Base-by-base conservation (phyloP, 176 grass and related monocot genomes). In the Oropetium thomaeum region DNA sequence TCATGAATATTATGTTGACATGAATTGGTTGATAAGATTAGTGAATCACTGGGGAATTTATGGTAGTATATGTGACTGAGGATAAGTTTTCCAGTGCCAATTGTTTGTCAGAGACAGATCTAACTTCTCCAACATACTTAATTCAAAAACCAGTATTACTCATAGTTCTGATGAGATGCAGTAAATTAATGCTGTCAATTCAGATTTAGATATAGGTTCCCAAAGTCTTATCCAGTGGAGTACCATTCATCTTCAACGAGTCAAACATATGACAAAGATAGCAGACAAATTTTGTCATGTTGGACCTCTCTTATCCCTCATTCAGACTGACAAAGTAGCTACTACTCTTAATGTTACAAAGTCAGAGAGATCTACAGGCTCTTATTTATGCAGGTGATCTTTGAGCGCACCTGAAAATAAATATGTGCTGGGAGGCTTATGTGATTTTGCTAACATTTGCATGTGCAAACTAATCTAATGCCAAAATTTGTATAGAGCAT, bases 201-300 rank as follows among this genome's bases (percentile, higher is more conserved):
- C 27, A 19, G 28, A 77, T 81, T 16, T 81, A 57, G 44, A 59
- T 64, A 17, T 54, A 43, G 63, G 27, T 54, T 69, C 11, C 39
- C 34, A 30, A 29, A 58, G 53, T 69, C 53, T 62, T 40, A 10
- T 23, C 17, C 17, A 62, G 19, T 80, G 15, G 31, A 71, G 10
- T 54, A 9, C 4, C 49, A 81, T 44, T 35, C 58, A 72, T 73
- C 30, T 58, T 67, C 60, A 9, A 28, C 84, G 69, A 67, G 8
- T 58, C 33, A 14, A 58, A 38, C 38, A 72, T 45, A 26, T 49
- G 17, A 33, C 27, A 15, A 67, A 26, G 23, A 26, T 74, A 1
- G 35, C 22, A 69, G 49, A 26, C 15, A 8, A 41, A 57, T 27
- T n/a, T 55, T 55, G 38, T 47, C 64, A 38, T 64, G 32, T 35